Evolutionary conservation across 192 early-diverging fungal genomes (phyloP).

Genomic region (Coemansia sp.): DNA sequence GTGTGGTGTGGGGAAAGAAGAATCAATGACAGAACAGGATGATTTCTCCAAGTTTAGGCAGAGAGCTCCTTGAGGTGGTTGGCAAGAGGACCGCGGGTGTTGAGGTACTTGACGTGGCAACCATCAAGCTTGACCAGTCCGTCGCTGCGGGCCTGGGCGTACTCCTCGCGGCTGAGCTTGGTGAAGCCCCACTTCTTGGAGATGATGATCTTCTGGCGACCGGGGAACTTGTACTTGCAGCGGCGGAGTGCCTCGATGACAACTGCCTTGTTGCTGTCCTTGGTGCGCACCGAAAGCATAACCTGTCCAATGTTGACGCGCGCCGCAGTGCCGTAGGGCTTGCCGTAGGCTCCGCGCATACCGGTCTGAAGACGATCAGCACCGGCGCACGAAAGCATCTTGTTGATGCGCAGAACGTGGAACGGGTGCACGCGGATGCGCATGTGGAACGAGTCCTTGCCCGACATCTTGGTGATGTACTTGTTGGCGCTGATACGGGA

Average conservation of each 20-base stretch:
- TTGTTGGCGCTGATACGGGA: constrained; percentile 98
- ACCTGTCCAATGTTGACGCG: constrained; percentile 99
- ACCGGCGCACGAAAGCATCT: constrained; percentile 99
- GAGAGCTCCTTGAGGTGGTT: constrained; percentile 50
- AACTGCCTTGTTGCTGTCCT: constrained; percentile 89
- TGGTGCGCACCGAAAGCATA: constrained; percentile 93
- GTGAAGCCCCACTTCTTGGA: constrained; percentile 99
- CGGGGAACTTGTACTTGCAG: constrained; percentile 99
- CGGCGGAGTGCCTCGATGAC: constrained; percentile 92
- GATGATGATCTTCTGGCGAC: constrained; percentile 97
- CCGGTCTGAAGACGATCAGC: constrained; percentile 98
- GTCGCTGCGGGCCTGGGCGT: constrained; percentile 70
- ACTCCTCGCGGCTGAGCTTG: constrained; percentile 91
- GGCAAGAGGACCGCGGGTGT: constrained; percentile 72
- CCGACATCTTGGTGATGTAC: constrained; percentile 95
- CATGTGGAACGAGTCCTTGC: constrained; percentile 99
- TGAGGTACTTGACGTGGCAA: constrained; percentile 89
- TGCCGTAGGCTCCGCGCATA: constrained; percentile 99
- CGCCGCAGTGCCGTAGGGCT: constrained; percentile 92
- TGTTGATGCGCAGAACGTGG: constrained; percentile 99
- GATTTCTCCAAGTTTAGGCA: constrained; percentile 9
- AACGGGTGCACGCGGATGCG: constrained; percentile 97
- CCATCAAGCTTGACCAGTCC: constrained; percentile 89
- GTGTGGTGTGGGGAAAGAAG: background rate
- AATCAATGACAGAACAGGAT: background rate